Conservation (phyloP, 2,329 filamentous ascomycete species). For the Amauroascus verrucosus region DNA sequence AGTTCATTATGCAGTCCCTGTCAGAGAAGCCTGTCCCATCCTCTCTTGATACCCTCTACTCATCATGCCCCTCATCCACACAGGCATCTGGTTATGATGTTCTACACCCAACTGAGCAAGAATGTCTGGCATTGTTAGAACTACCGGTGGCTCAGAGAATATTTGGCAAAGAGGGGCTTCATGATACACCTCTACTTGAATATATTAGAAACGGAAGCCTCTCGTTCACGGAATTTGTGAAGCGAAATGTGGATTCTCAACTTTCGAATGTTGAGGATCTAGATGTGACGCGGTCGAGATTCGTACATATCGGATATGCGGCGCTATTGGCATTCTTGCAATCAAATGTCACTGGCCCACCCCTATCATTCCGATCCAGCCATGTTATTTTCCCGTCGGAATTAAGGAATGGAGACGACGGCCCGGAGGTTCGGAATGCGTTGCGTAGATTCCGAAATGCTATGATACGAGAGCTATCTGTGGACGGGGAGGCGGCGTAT, state of each 20-base stretch:
- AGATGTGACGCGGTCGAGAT: constrained; percentile 26
- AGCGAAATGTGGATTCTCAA: constrained; percentile 25
- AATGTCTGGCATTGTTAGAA: constrained; percentile 26
- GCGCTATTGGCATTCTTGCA: constrained; percentile 73
- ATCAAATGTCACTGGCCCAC: constrained; percentile 76
- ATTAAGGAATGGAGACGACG: constrained; percentile 32
- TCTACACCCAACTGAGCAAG: constrained; percentile 26
- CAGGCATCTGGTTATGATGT: constrained; percentile 23
- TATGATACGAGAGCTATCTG: constrained; percentile 59
- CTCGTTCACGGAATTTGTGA: constrained; percentile 31
- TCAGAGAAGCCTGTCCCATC: constrained; percentile 17
- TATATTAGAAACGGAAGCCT: constrained; percentile 24
- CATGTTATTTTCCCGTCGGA: constrained; percentile 40
- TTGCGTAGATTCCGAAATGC: constrained; percentile 42
- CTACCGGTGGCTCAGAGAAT: constrained; percentile 31
- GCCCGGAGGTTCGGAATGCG: constrained; percentile 11
- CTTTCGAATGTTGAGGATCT: constrained; percentile 4
- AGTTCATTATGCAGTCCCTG: not conserved
- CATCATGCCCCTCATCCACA: constrained; percentile 17
- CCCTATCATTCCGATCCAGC: constrained; percentile 51
- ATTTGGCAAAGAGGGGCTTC: constrained; percentile 26
- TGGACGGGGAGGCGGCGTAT: constrained; percentile 82
- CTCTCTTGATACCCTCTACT: constrained; percentile 29
- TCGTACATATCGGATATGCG: constrained; percentile 53
- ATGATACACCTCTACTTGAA: constrained; percentile 16